Evolutionary conservation across 2,329 filamentous ascomycete genomes (phyloP).

Genomic region (Ceratocystis albifundus): DNA sequence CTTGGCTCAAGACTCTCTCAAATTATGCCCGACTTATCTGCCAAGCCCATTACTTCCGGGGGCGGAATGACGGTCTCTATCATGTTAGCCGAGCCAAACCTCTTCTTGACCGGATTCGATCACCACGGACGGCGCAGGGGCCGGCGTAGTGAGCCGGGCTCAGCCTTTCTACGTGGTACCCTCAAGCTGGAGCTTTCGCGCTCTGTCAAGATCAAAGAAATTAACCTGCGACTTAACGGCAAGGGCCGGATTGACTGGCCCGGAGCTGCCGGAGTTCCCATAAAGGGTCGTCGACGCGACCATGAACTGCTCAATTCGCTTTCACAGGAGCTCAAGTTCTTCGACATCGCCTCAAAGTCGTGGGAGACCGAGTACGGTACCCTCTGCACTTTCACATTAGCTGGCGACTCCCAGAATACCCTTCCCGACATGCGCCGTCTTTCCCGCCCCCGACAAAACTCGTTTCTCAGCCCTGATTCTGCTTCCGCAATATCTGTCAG

Average conservation of each 20-base stretch:
- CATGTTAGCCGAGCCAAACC: conserved; percentile 63
- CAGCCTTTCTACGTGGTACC: conserved; percentile 75
- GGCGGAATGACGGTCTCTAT: conserved; percentile 66
- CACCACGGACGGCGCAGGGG: conserved; percentile 46
- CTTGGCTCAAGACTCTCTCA: background rate
- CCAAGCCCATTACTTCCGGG: conserved; percentile 66
- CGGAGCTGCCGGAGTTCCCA: conserved; percentile 72
- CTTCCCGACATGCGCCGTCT: background rate
- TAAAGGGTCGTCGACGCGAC: conserved; percentile 72
- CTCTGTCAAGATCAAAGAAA: conserved; percentile 81
- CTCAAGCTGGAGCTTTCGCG: conserved; percentile 75
- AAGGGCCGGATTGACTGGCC: conserved; percentile 90
- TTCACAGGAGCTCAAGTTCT: conserved; percentile 83
- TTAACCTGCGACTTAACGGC: conserved; percentile 76
- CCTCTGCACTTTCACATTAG: conserved; percentile 43
- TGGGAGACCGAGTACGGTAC: conserved; percentile 54
- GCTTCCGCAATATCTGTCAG: conserved; percentile 8
- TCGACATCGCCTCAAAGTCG: conserved; percentile 59
- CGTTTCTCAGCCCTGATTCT: conserved; percentile 11
- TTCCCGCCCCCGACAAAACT: background rate
- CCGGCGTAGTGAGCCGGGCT: conserved; percentile 48
- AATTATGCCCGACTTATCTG: conserved; percentile 30
- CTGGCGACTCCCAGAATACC: background rate
- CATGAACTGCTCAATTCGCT: conserved; percentile 60
- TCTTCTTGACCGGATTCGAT: conserved; percentile 70